Conservation (phyloP, 169 alveolate species). For the Babesia bigemina region DNA sequence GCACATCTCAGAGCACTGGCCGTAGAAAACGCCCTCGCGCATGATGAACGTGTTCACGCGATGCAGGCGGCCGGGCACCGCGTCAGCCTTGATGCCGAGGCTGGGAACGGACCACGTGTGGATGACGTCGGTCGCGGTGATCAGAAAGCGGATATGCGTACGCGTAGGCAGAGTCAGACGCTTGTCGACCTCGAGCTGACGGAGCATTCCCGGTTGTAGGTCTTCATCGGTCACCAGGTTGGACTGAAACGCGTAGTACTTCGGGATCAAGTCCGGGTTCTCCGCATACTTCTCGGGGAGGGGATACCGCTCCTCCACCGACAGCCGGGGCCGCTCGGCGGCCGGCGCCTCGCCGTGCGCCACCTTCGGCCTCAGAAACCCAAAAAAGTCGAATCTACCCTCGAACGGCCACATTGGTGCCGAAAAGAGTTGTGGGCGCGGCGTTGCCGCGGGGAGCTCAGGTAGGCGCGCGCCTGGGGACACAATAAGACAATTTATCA, state of each 20-base stretch:
- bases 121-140: slow-evolving; percentile 85
- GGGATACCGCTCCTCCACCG: slow-evolving; percentile 74
- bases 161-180: slow-evolving; percentile 87
- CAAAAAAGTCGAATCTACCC: slow-evolving; percentile 19
- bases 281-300: slow-evolving; percentile 74
- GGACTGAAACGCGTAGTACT: slow-evolving; percentile 78
- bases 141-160: slow-evolving; percentile 85
- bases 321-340: slow-evolving; percentile 16
- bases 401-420: slow-evolving; percentile 34
- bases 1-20: slow-evolving; percentile 90
- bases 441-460: not conserved
- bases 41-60: slow-evolving; percentile 85
- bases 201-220: slow-evolving; percentile 83
- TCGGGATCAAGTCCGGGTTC: slow-evolving; percentile 79
- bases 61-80: slow-evolving; percentile 87
- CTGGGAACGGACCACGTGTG: slow-evolving; percentile 84
- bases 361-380: slow-evolving; percentile 11
- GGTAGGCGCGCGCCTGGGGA: slow-evolving; percentile 16
- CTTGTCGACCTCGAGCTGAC: slow-evolving; percentile 87
- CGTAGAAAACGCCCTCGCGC: slow-evolving; percentile 92
- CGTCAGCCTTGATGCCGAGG: slow-evolving; percentile 89
- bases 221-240: slow-evolving; percentile 82
- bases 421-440: slow-evolving; percentile 1
- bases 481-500: not conserved
- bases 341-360: slow-evolving; percentile 49